Conservation (phyloP, 768 basidiomycete species). For the Gymnopilus junonius region DNA sequence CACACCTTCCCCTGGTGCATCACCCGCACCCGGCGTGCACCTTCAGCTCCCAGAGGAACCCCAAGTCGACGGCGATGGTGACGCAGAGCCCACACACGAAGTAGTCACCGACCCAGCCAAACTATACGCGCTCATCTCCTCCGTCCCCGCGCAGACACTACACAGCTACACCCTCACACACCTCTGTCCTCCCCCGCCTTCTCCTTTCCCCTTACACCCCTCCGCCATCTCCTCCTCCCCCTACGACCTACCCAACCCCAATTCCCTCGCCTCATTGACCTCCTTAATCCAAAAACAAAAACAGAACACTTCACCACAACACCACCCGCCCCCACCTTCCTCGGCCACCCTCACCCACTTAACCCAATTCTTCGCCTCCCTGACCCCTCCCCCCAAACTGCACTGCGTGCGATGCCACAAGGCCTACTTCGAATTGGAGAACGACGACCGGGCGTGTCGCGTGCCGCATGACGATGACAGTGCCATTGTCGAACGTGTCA, state of each 20-base stretch:
- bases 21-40: neutral
- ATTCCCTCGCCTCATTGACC: conserved; percentile 39
- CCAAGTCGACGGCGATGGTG: neutral
- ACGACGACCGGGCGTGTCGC: conserved; percentile 69
- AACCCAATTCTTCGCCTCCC: conserved; percentile 60
- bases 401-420: conserved; percentile 82
- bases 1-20: conserved; percentile 39
- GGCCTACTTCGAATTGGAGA: conserved; percentile 72
- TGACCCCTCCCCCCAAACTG: conserved; percentile 67
- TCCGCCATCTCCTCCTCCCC: conserved; percentile 39
- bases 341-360: conserved; percentile 48
- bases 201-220: conserved; percentile 47
- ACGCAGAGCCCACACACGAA: conserved; percentile 21
- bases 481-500: conserved; percentile 68
- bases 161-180: conserved; percentile 64
- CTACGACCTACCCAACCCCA: conserved; percentile 39
- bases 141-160: conserved; percentile 69
- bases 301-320: conserved; percentile 10
- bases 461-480: conserved; percentile 84
- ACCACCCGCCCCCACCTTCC: conserved; percentile 29
- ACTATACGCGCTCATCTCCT: conserved; percentile 55
- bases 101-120: conserved; percentile 40
- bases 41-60: neutral
- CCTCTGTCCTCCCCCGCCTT: conserved; percentile 35
- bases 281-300: conserved; percentile 42